A percentile compares a stretch with the other conserved stretches of the same genome.
Evolutionary conservation across 495 filamentous ascomycete species (phyloP).

Genomic region (Penicillium odoratum): DNA sequence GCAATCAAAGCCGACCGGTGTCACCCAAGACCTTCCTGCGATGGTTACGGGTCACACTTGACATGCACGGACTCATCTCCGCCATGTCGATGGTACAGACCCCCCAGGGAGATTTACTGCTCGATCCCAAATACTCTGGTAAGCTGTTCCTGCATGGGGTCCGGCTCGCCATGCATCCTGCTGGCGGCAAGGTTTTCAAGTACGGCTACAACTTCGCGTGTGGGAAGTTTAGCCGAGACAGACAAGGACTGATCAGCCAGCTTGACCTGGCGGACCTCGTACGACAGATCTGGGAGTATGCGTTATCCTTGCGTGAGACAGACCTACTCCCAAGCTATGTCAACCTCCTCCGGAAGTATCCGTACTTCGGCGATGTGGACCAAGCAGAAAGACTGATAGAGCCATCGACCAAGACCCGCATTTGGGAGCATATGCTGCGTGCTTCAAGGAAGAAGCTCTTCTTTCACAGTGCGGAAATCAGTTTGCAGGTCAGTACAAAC

Average conservation of each 20-base stretch:
- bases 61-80: neutral
- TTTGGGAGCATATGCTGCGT: neutral
- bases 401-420: neutral
- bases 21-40: neutral
- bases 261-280: neutral
- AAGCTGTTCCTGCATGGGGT: neutral
- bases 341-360: neutral
- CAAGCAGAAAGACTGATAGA: neutral
- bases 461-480: neutral
- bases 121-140: neutral
- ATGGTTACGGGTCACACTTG: neutral
- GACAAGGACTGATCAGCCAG: neutral
- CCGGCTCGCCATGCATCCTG: neutral
- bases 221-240: neutral
- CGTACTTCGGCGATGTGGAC: neutral
- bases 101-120: neutral
- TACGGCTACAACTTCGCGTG: neutral
- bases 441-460: neutral
- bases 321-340: neutral
- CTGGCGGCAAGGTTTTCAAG: neutral
- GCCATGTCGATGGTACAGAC: neutral
- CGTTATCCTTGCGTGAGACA: neutral
- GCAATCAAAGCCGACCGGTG: neutral
- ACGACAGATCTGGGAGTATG: neutral
- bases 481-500: neutral